Conservation (phyloP, 176 grass and related monocot genomes). For the Cymbopogon citratus region DNA sequence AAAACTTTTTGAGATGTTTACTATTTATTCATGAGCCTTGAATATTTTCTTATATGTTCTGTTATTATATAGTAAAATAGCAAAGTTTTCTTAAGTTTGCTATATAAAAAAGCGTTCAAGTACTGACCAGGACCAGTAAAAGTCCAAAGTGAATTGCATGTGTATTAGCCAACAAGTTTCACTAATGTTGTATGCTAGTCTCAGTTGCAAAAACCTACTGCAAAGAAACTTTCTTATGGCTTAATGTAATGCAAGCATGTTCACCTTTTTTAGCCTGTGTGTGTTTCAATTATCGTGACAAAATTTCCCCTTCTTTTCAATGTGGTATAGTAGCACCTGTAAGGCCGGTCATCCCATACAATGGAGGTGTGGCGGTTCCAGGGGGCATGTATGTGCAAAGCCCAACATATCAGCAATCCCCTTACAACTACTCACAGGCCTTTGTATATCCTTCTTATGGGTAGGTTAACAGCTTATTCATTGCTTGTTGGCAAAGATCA, state of each 20-base stretch:
- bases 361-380: conserved; percentile 56
- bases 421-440: conserved; percentile 61
- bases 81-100: not conserved
- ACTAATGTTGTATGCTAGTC: not conserved
- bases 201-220: conserved; percentile 7
- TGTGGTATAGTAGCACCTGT: conserved; percentile 46
- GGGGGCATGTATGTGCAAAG: conserved; percentile 59
- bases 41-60: not conserved
- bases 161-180: not conserved
- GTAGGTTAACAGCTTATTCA: conserved; percentile 53
- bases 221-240: conserved; percentile 9
- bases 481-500: conserved; percentile 38
- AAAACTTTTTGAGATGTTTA: conserved; percentile 1
- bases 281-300: conserved; percentile 29
- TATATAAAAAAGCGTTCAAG: conserved; percentile 16
- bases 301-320: conserved; percentile 30
- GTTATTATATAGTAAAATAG: not conserved
- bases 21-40: not conserved
- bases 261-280: conserved; percentile 2
- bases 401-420: conserved; percentile 63
- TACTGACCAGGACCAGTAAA: not conserved
- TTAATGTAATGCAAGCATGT: conserved; percentile 23
- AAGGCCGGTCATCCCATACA: conserved; percentile 58
- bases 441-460: conserved; percentile 60
- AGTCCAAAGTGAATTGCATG: not conserved